Conservation (phyloP, 2,329 filamentous ascomycete genomes). For the Helminthosporium solani region DNA sequence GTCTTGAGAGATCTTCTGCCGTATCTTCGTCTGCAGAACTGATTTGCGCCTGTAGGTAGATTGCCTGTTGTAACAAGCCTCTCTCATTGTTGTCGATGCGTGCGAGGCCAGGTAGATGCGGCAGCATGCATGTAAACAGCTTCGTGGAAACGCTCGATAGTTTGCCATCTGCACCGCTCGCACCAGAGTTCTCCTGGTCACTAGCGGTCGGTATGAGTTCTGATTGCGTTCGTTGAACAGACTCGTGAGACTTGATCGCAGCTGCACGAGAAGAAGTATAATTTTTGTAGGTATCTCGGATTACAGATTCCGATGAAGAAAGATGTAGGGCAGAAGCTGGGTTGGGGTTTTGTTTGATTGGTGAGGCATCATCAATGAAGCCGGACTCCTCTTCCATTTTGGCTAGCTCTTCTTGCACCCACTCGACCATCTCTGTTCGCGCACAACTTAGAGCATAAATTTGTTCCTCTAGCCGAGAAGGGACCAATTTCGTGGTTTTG, state of each 20-base stretch:
- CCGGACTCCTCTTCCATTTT: conserved; percentile 43
- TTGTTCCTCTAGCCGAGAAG: conserved; percentile 26
- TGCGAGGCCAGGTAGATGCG: conserved; percentile 32
- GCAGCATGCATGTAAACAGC: conserved; percentile 27
- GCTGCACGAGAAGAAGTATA: conserved; percentile 30
- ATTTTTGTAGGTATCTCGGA: conserved; percentile 31
- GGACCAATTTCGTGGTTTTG: conserved; percentile 4
- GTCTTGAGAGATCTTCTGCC: conserved; percentile 29
- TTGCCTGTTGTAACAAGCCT: conserved; percentile 35
- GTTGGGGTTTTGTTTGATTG: conserved; percentile 25
- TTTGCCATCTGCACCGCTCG: not conserved
- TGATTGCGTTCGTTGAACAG: conserved; percentile 16
- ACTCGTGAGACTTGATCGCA: conserved; percentile 23
- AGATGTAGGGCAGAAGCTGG: conserved; percentile 13
- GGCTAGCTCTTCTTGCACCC: conserved; percentile 53
- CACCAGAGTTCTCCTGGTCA: not conserved
- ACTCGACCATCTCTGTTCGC: conserved; percentile 52
- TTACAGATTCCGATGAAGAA: conserved; percentile 22
- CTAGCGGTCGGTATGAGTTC: not conserved
- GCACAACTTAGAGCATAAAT: conserved; percentile 47
- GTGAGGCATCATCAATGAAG: conserved; percentile 36
- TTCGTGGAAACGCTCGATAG: not conserved
- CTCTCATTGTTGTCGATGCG: conserved; percentile 29
- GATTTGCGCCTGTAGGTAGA: conserved; percentile 38
- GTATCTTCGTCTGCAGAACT: conserved; percentile 31